Evolutionary conservation across 345 rosid genomes (phyloP), one percentile per base, ranked within the genome.

Genomic region (Boechera retrofracta): DNA sequence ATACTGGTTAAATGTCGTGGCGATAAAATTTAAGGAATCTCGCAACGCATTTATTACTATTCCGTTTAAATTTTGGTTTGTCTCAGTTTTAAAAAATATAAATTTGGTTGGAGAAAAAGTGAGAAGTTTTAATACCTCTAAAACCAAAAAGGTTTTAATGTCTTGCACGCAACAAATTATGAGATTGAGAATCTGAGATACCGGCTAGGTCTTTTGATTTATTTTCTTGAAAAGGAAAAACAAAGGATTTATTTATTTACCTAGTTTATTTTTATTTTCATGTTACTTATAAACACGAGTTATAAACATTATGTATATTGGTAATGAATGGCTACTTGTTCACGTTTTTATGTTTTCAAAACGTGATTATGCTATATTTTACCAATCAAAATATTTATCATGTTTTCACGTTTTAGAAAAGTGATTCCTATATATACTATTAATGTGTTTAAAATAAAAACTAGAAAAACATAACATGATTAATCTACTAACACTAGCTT

Each of bases 91-190:
- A 21, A 21, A 21, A 21, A 21, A 21, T 1, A 21, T 21, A 21
- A 21, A 21, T 45, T 5, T 45, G 56, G 28, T 71, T 71, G 67
- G 36, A 18, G 47, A 57, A 44, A 4, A 26, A 24, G 12, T 24
- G 59, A 48, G 4, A 39, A 49, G 53, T 28, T 59, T 71, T 56
- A n/a, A 41, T 15, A 48, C 53, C 51, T 45, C 51, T 13, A 15
- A n/a, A 47, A 47, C 21, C 21, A n/a, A 47, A 47, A 47, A 47
- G 52, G 52, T 49, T 7, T 21, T 33, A 32, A 32, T 61, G 38
- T 52, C 31, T 62, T 62, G 42, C 69, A 62, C 44, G 76, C 76
- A 73, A 73, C 62, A 62, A n/a, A 28, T 28, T 9, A 41, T 29
- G 55, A 29, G 52, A 39, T 10, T 48, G 49, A 24, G 11, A 49